A percentile compares a stretch with the other conserved stretches of the same genome.
These are phyloP conservation scores for Tetragonia tetragonoides DNA, from an alignment of 148 eudicot genomes.

Conservation along the genomic window DNA sequence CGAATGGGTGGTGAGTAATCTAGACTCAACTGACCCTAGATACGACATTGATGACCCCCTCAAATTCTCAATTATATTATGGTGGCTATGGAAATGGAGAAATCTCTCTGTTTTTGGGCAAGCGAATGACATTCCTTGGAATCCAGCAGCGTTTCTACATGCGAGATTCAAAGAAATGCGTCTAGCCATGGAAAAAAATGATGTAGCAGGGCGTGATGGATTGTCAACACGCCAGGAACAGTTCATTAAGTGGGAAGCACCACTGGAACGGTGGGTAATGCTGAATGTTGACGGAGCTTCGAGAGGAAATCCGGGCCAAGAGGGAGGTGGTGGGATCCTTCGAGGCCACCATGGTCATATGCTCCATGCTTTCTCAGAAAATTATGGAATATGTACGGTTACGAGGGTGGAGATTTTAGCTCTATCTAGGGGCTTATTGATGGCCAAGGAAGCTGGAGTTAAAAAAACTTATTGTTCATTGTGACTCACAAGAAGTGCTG, in stretches of 20 bases:
- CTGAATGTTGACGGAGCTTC: background rate
- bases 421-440: background rate
- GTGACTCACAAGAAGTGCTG: no score
- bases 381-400: background rate
- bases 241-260: background rate
- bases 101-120: background rate
- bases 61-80: background rate
- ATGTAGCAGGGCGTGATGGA: no score
- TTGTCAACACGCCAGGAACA: background rate
- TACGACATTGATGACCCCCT: no score
- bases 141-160: background rate
- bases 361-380: background rate
- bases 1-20: background rate
- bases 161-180: background rate
- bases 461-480: no score
- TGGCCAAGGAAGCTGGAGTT: no score
- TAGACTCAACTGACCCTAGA: background rate
- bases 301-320: background rate
- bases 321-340: background rate
- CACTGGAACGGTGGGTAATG: background rate
- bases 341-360: background rate
- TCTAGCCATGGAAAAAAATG: background rate
- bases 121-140: background rate
- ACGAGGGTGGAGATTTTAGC: background rate
- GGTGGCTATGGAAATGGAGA: background rate